Percentiles rank a stretch among this genome's conserved stretches.
Evolutionary conservation across 352 stramenopile species (phyloP).

Genomic region (Phytophthora tentaculata): DNA sequence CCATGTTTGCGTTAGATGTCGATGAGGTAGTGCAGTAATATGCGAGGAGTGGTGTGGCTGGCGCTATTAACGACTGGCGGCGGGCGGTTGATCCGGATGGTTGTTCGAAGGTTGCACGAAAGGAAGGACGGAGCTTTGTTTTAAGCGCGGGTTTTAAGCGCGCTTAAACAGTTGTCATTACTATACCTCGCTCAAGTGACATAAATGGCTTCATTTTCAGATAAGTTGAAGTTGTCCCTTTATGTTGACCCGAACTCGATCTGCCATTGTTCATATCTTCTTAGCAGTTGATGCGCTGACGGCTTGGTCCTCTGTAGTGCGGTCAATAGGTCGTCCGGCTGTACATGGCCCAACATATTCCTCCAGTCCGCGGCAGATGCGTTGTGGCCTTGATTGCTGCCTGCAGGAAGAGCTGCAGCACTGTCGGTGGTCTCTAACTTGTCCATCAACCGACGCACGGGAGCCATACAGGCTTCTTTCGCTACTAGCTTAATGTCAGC

Average conservation of each 20-base stretch:
- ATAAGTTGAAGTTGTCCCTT: slow-evolving; percentile 15
- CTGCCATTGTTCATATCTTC: slow-evolving; percentile 87
- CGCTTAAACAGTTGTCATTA: slow-evolving; percentile 31
- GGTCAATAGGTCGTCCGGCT: slow-evolving; percentile 53
- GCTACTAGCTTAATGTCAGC: slow-evolving; percentile 87
- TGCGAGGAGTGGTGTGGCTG: slow-evolving; percentile 45
- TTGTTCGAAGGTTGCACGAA: slow-evolving; percentile 15
- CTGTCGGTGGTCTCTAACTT: slow-evolving; percentile 60
- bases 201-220: slow-evolving; percentile 26
- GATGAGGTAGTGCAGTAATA: slow-evolving; percentile 87
- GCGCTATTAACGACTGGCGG: slow-evolving; percentile 21
- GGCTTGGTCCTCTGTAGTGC: slow-evolving; percentile 83
- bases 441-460: slow-evolving; percentile 73
- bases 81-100: slow-evolving; percentile 7
- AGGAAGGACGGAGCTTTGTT: not conserved
- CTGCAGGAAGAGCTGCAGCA: slow-evolving; percentile 10
- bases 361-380: slow-evolving; percentile 52
- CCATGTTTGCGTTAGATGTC: slow-evolving; percentile 85
- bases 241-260: slow-evolving; percentile 79
- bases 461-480: slow-evolving; percentile 88
- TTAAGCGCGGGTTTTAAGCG: slow-evolving; percentile 42
- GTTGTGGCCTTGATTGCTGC: slow-evolving; percentile 29
- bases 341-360: slow-evolving; percentile 64
- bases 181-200: slow-evolving; percentile 8
- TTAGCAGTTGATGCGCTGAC: slow-evolving; percentile 73